Base-by-base conservation (phyloP, 1,284 basidiomycete species). In the Leccinum fallax region DNA sequence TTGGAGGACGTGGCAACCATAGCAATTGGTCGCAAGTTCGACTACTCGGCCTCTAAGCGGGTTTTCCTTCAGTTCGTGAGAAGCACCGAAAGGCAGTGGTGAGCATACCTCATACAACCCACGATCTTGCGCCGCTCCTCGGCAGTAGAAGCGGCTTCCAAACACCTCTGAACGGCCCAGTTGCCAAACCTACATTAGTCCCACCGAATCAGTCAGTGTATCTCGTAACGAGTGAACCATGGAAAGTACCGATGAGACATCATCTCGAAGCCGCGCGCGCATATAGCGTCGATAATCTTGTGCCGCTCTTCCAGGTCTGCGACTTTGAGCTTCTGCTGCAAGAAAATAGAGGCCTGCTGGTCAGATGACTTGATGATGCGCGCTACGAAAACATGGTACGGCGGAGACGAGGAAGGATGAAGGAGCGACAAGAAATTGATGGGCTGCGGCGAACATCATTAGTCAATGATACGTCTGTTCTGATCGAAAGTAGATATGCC, bases 311-410 rank as follows among this genome's bases (percentile, higher is more conserved):
- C 84, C n/a, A 80, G 66, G 67, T 92, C 90, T 6, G 91, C 91
- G 13, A 92, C 90, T 73, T 93, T 93, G 65, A 93, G 82, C 71
- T 93, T 93, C 73, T 93, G 91, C 69, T 93, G 90, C 48, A 93
- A 78, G 70, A 93, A 93, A 54, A 93, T 93, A n/a, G 89, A 92
- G 11, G 91, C 91, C 69, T 93, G 91, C 69, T 93, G 91, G 70
- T 93, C 92, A 6, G 90, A 92, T 5, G 86, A 88, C 75, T 90
- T 92, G 80, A 93, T 90, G 69, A 93, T 93, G 28, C 92, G 87
- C 16, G 85, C 80, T 15, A 93, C 91, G 67, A 93, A 92, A 58
- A 90, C 79, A 61, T 84, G 83, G 68, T 93, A 93, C 1, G 90
- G 90, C 11, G 92, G 91, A 26, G 88, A 86, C 1, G 91, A 90